Evolutionary conservation across 345 rosid genomes (phyloP).

Genomic region (Bretschneidera sinensis): DNA sequence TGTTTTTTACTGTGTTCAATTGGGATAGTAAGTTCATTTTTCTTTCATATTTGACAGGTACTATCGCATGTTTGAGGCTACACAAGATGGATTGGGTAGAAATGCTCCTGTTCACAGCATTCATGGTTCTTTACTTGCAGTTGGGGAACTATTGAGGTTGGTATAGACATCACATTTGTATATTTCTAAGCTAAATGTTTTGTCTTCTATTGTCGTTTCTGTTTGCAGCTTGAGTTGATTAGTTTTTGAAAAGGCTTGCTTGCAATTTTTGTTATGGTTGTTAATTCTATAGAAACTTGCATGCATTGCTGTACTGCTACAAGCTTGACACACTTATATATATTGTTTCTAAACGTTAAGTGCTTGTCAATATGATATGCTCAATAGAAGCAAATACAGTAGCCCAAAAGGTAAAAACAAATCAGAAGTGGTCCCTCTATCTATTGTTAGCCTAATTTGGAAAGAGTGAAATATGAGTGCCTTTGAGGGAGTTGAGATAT

Average conservation of each 20-base stretch:
- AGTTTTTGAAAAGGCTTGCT: background rate
- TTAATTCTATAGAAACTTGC: too few species aligned
- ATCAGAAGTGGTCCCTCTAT: too few species aligned
- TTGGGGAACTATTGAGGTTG: constrained; percentile 95
- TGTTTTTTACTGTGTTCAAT: constrained; percentile 11
- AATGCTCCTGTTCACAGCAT: constrained; percentile 96
- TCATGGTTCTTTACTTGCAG: constrained; percentile 98
- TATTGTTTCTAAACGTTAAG: too few species aligned
- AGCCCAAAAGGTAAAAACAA: too few species aligned
- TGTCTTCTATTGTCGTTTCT: background rate
- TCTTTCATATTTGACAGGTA: constrained; percentile 53
- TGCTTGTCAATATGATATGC: too few species aligned
- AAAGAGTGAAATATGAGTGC: too few species aligned
- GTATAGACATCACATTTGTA: constrained; percentile 17
- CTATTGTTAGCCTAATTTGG: too few species aligned
- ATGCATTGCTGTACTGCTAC: background rate
- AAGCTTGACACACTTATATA: too few species aligned
- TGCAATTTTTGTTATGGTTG: background rate
- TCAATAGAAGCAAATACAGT: too few species aligned
- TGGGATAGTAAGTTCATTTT: constrained; percentile 4
- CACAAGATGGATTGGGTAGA: constrained; percentile 93
- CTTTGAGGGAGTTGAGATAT: too few species aligned
- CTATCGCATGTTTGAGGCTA: constrained; percentile 98
- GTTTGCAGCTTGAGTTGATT: background rate
- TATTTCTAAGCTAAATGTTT: constrained; percentile 9